phyloP scores from a whole-genome alignment of 2,329 filamentous ascomycete genomes.

The Chaetoscypha palmicola region DNA sequence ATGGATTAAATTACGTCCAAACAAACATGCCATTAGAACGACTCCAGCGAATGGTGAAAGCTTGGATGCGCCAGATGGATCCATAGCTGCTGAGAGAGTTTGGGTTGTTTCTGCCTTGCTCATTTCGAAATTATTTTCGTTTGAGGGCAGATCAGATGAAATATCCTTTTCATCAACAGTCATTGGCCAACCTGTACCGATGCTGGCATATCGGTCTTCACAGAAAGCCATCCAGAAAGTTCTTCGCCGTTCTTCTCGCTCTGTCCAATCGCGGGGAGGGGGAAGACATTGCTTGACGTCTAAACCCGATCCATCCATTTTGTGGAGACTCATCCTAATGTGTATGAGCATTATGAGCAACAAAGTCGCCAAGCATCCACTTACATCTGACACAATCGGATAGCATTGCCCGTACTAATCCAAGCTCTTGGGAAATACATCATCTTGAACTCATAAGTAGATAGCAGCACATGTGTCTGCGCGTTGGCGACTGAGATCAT shows the following conservation, averaged over 20 bases:
- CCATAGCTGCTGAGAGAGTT: conserved; percentile 63
- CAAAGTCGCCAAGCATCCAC: conserved; percentile 37
- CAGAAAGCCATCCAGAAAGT: conserved; percentile 96
- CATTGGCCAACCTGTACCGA: conserved; percentile 97
- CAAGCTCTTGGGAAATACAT: conserved; percentile 97
- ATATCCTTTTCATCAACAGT: conserved; percentile 87
- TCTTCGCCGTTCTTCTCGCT: conserved; percentile 80
- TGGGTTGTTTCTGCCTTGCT: conserved; percentile 67
- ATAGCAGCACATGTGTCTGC: conserved; percentile 75
- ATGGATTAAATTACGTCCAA: conserved; percentile 85
- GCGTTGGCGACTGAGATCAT: conserved; percentile 81
- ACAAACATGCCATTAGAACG: conserved; percentile 78
- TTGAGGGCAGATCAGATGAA: conserved; percentile 73
- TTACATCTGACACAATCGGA: conserved; percentile 78
- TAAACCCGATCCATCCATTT: conserved; percentile 71
- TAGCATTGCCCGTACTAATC: conserved; percentile 79
- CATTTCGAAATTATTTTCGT: conserved; percentile 78
- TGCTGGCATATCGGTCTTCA: conserved; percentile 85
- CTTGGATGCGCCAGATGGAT: conserved; percentile 62
- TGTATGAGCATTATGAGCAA: conserved; percentile 46
- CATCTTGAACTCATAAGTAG: conserved; percentile 88
- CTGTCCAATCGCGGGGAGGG: conserved; percentile 85
- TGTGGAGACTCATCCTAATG: conserved; percentile 82
- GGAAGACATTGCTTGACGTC: conserved; percentile 91
- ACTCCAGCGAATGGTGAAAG: conserved; percentile 75